Percentiles rank a stretch among this genome's conserved stretches.
Conservation (phyloP, 148 eudicot species). For the Drosera capensis region DNA sequence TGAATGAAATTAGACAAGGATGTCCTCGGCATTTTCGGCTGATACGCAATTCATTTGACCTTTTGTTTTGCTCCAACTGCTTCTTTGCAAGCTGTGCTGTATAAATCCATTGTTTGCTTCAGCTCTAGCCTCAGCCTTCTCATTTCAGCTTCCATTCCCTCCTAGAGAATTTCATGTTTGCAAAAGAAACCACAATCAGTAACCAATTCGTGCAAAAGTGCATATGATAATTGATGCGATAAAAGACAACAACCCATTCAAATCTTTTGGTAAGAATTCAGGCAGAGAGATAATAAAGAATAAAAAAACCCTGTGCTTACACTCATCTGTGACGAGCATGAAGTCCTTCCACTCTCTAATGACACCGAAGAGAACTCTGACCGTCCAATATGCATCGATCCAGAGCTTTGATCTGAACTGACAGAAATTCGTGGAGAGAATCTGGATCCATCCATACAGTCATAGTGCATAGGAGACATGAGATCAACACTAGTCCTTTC, state of each 20-base stretch:
- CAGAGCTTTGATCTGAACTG: conserved; percentile 49
- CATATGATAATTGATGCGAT: too few species aligned
- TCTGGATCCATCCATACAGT: conserved; percentile 28
- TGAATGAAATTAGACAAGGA: conserved; percentile 10
- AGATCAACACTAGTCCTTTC: conserved; percentile 55
- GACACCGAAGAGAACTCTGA: conserved; percentile 42
- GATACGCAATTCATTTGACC: conserved; percentile 12
- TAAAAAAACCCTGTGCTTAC: conserved; percentile 16
- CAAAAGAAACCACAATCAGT: background rate
- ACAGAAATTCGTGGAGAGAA: conserved; percentile 33
- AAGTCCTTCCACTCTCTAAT: conserved; percentile 35
- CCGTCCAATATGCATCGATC: conserved; percentile 26
- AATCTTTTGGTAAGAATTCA: background rate
- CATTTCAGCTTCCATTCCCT: conserved; percentile 70
- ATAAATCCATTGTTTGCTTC: conserved; percentile 75
- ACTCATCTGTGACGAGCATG: conserved; percentile 27
- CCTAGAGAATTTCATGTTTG: conserved; percentile 19
- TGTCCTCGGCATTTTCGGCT: too few species aligned
- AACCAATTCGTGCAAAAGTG: background rate
- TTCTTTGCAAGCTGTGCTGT: conserved; percentile 86
- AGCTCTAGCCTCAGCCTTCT: conserved; percentile 76
- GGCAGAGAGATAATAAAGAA: background rate
- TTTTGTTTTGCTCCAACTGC: conserved; percentile 65
- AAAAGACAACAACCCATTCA: too few species aligned
- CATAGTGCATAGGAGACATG: conserved; percentile 31